Evolutionary conservation across 768 basidiomycete species (phyloP).

Genomic region (Hortiboletus campestris): DNA sequence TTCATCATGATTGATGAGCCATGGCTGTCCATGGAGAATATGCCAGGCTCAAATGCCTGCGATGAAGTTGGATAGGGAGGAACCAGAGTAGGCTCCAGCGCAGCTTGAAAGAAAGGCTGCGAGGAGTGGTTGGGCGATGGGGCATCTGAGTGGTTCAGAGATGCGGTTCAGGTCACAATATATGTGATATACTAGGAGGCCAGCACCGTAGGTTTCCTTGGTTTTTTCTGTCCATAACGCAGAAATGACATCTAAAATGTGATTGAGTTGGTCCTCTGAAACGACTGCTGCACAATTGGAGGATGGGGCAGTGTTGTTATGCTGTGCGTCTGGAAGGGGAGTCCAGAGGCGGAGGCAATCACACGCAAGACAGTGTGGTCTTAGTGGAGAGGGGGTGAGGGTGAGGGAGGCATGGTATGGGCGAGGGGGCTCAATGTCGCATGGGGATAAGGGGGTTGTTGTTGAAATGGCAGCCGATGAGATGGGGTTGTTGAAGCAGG

Average conservation of each 20-base stretch:
- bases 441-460: no score
- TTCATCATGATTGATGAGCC: neutral
- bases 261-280: neutral
- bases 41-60: conserved; percentile 47
- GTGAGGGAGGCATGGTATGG: no score
- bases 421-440: no score
- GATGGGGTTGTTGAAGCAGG: no score
- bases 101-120: conserved; percentile 28
- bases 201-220: conserved; percentile 35
- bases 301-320: no score
- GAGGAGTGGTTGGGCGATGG: conserved; percentile 21
- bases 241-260: neutral
- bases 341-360: no score
- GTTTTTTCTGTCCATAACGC: conserved; percentile 33
- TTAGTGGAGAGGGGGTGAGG: no score
- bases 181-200: conserved; percentile 38
- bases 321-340: no score
- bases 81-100: conserved; percentile 26
- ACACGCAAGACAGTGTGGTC: no score
- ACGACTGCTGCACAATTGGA: neutral
- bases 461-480: no score
- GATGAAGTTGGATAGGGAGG: conserved; percentile 38
- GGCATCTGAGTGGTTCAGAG: conserved; percentile 31
- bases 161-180: conserved; percentile 38
- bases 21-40: conserved; percentile 17